Conservation (phyloP, 75 land plant species). For the Ceratopteris richardii region DNA sequence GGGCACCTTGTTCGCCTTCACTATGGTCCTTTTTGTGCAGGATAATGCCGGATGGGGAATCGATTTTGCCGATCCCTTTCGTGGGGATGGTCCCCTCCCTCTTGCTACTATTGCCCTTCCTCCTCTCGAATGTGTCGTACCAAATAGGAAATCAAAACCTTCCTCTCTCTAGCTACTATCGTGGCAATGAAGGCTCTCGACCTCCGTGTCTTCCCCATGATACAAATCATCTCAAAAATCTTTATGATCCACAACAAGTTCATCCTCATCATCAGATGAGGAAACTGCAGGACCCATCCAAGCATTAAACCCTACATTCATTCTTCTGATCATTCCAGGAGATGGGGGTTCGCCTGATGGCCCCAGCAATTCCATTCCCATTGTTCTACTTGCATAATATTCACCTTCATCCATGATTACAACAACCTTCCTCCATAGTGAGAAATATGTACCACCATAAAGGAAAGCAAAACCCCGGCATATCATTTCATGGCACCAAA, state of each 20-base stretch:
- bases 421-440: too few species aligned
- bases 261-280: constrained; percentile 84
- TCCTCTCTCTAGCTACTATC: too few species aligned
- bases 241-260: constrained; percentile 23
- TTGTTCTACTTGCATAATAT: constrained; percentile 28
- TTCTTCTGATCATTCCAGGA: constrained; percentile 70
- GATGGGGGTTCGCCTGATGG: constrained; percentile 27
- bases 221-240: neutral
- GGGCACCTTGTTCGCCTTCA: constrained; percentile 46
- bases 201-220: too few species aligned
- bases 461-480: too few species aligned
- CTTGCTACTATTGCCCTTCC: constrained; percentile 20
- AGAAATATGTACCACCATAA: too few species aligned
- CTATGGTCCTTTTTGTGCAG: constrained; percentile 55
- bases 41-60: constrained; percentile 50
- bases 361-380: constrained; percentile 82
- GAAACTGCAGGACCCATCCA: constrained; percentile 92
- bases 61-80: constrained; percentile 30
- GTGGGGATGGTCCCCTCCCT: constrained; percentile 29
- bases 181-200: too few species aligned
- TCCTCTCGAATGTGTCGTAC: too few species aligned
- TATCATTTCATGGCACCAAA: too few species aligned
- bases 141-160: too few species aligned
- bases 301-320: constrained; percentile 63
- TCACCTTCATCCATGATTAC: too few species aligned